These are phyloP conservation scores for Petunia axillaris DNA, from an alignment of 257 asterid genomes.

Conservation along the genomic window DNA sequence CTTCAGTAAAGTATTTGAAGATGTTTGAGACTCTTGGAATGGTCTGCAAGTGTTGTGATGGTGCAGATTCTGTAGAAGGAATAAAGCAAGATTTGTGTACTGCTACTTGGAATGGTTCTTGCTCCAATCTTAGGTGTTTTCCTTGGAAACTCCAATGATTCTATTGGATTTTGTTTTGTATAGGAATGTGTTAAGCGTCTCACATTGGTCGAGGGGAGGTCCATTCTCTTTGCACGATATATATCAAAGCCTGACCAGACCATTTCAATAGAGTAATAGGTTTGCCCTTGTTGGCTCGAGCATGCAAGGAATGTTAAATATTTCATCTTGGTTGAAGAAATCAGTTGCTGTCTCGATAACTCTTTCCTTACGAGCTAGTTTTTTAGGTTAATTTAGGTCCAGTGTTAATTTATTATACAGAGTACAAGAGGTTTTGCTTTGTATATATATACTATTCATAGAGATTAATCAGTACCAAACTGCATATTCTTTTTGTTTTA, in stretches of 20 bases:
- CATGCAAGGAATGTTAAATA: too few relatives aligned
- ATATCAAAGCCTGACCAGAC: too few relatives aligned
- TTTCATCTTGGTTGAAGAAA: too few relatives aligned
- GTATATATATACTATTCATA: neutral
- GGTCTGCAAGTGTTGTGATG: constrained; percentile 52
- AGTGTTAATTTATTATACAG: too few relatives aligned
- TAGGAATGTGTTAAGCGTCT: too few relatives aligned
- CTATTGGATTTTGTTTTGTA: neutral
- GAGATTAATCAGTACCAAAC: neutral
- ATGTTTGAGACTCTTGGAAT: constrained; percentile 40
- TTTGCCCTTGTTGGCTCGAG: too few relatives aligned
- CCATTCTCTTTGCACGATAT: too few relatives aligned
- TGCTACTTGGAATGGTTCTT: constrained; percentile 40
- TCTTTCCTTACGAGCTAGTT: too few relatives aligned
- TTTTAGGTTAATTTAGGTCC: too few relatives aligned
- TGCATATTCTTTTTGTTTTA: neutral
- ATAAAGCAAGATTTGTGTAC: constrained; percentile 26
- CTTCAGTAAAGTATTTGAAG: constrained; percentile 23
- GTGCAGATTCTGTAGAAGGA: neutral
- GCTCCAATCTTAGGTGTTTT: constrained; percentile 41
- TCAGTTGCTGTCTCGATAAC: too few relatives aligned
- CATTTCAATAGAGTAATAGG: too few relatives aligned
- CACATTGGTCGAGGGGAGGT: too few relatives aligned
- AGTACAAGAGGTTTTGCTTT: neutral
- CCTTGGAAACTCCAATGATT: constrained; percentile 43